Evolutionary conservation across 345 rosid species (phyloP), one percentile per base, ranked within the genome.

Genomic region (Leavenworthia alabamica): DNA sequence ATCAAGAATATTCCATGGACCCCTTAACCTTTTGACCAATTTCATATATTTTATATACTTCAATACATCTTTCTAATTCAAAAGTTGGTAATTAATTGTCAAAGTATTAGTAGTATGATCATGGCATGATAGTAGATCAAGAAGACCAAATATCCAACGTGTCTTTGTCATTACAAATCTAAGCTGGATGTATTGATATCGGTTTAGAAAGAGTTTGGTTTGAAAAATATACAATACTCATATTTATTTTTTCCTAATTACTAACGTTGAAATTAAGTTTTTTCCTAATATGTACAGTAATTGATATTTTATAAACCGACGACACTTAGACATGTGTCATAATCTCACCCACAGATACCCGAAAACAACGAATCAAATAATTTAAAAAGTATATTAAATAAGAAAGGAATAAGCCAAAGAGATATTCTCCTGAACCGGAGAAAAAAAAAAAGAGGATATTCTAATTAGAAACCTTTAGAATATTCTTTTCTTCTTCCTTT

Each of bases 401-500:
- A 24, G 12, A 56, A 39, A 39, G 10, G 64, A 55, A 70, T 55
- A 56, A 40, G 45, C 17, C 23, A 57, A 57, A 48, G 68, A 70
- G 74, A 70, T 70, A 70, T 70, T 62, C 74, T 47, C 31, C 64
- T 51, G 3, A 20, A 54, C n/a, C n/a, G n/a, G n/a, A 45, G 8
- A 47, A 70, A 37, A 36, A 35, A 7, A 6, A 15, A 44, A 54
- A 37, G 28, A n/a, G 73, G 55, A 62, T 70, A 70, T 70, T 70
- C 74, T 46, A 45, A 46, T 45, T 9, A 70, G 68, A 62, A 70
- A 54, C 74, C 52, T 62, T 62, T 0, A 47, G 74, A 70, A 70
- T 70, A 70, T 70, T 70, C 74, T n/a, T 15, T 50, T n/a, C n/a
- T 19, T 16, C 10, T 47, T n/a, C 2, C 8, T 28, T 4, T 13